A percentile compares a stretch with the other conserved stretches of the same genome.
These are phyloP conservation scores for Saturnispora mendoncae DNA, from an alignment of 805 yeast genomes.

Conservation along the genomic window DNA sequence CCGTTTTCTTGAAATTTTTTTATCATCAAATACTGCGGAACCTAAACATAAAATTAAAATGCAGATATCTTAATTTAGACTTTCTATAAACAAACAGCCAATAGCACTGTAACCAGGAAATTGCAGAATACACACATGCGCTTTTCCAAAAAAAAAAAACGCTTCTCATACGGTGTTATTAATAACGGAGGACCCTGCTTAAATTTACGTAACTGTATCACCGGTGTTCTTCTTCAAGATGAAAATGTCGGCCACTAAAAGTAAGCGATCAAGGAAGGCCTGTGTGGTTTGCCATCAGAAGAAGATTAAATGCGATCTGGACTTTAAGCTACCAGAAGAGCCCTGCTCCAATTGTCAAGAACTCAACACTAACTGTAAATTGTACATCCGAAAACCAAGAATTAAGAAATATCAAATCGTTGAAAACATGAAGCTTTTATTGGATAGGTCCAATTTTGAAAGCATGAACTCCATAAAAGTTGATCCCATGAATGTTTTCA, in stretches of 20 bases:
- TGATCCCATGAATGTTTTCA: slow-evolving; percentile 16
- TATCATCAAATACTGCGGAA: too few relatives aligned
- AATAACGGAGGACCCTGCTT: too few relatives aligned
- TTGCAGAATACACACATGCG: too few relatives aligned
- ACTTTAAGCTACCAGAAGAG: slow-evolving; percentile 31
- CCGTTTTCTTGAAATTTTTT: too few relatives aligned
- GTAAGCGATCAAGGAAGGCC: slow-evolving; percentile 59
- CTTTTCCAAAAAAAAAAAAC: too few relatives aligned
- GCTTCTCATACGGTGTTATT: too few relatives aligned
- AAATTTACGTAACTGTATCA: too few relatives aligned
- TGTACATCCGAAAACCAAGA: slow-evolving; percentile 57
- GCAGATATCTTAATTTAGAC: too few relatives aligned
- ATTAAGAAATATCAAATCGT: slow-evolving; percentile 30
- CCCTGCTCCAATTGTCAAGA: slow-evolving; percentile 66
- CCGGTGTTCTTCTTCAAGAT: not conserved
- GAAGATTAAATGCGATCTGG: slow-evolving; percentile 68
- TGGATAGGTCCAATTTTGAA: slow-evolving; percentile 6
- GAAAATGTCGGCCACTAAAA: slow-evolving; percentile 19
- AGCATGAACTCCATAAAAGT: slow-evolving; percentile 11
- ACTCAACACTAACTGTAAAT: slow-evolving; percentile 63
- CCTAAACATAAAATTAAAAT: too few relatives aligned
- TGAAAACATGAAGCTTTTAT: slow-evolving; percentile 15
- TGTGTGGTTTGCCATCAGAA: slow-evolving; percentile 71
- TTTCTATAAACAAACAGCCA: too few relatives aligned
- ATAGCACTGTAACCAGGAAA: too few relatives aligned